Evolutionary conservation across 768 basidiomycete genomes (phyloP), one percentile per base, ranked within the genome.

Genomic region (Trametes punicea): DNA sequence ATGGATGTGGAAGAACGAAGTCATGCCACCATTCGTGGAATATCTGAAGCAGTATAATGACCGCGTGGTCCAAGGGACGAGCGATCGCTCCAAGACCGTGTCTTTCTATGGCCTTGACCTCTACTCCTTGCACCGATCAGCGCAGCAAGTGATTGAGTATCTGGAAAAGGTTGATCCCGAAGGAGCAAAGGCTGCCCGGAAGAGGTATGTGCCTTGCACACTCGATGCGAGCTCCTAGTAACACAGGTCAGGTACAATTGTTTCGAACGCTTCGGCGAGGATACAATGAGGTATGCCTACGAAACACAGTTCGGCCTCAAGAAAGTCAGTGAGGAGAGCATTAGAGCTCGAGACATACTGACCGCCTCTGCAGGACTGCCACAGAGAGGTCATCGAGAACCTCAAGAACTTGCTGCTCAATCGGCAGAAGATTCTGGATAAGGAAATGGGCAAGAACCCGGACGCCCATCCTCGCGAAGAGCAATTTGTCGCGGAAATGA

Each of bases 1-100:
- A 18, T 70, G 68, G 68, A 68, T 69, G 66, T 69, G 68, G 68
- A 66, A 66, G 50, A 70, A 69, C 51, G 60, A 64, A 39, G 64
- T 66, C 42, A 66, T 65, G 63, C 67, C 61, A 2, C 42, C 59
- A 3, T 66, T 69, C 55, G 56, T 69, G 29, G 61, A 62, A 15
- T 65, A 55, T 30, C 61, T 69, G 33, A 62, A 57, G 20, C 48
- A 59, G 2, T 46, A 64, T 58, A 67, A 69, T 46, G 58, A 59
- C 6, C 18, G 39, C 4, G 40, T 64, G 26, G 36, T 63, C 33
- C 23, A 55, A 18, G 34, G 57, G 36, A 61, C 55, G 1, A 46
- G 48, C 7, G 62, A 65, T 33, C 45, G 36, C 16, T 62, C 54
- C 8, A 27, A 54, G 4, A 62, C 59, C n/a, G 63, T 64, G 11